Conservation (phyloP, 1,284 basidiomycete genomes). For the Pascua guehoae region DNA sequence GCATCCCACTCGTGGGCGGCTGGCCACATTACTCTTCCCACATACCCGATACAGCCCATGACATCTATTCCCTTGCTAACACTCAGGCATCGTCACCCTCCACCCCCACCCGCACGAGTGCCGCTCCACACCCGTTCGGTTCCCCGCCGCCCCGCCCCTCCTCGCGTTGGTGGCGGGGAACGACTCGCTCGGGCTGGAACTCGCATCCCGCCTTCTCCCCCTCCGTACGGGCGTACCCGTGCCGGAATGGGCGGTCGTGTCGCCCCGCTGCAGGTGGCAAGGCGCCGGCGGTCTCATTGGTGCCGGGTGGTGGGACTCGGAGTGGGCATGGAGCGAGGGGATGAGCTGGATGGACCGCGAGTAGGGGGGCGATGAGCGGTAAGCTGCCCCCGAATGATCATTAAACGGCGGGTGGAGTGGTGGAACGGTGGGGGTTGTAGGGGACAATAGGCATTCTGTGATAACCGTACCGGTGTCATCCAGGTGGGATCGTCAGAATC, state of each 20-base stretch:
- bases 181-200: constrained; percentile 60
- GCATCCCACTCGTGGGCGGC: too few relatives aligned
- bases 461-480: too few relatives aligned
- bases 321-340: constrained; percentile 33
- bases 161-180: constrained; percentile 62
- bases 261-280: constrained; percentile 54
- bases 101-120: constrained; percentile 61
- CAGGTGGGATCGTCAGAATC: too few relatives aligned
- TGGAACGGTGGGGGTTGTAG: too few relatives aligned
- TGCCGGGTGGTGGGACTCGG: constrained; percentile 48
- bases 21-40: too few relatives aligned
- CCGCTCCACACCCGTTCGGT: constrained; percentile 58
- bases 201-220: constrained; percentile 66
- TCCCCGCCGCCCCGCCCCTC: constrained; percentile 30
- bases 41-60: too few relatives aligned
- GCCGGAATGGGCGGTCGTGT: constrained; percentile 71
- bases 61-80: constrained; percentile 1
- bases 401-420: too few relatives aligned
- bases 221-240: constrained; percentile 66
- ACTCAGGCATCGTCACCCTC: constrained; percentile 61
- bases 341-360: constrained; percentile 45
- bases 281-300: constrained; percentile 69
- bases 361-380: neutral
- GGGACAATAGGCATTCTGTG: too few relatives aligned
- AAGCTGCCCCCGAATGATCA: too few relatives aligned